These are phyloP conservation scores for Stemphylium beticola DNA, from an alignment of 2,329 filamentous ascomycete genomes.

Conservation along the genomic window DNA sequence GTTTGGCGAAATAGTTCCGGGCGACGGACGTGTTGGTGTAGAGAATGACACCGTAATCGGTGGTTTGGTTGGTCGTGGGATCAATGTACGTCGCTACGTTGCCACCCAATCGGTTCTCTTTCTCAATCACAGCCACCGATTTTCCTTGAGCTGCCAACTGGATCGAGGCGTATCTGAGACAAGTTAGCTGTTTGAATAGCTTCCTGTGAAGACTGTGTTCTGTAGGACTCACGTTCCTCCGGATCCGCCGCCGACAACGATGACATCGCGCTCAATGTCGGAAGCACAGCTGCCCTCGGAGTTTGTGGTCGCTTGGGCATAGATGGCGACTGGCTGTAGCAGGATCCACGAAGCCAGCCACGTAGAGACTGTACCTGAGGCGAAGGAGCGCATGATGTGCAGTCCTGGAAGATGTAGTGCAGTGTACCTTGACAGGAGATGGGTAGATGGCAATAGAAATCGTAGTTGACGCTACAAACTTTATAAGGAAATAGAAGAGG, in stretches of 20 bases:
- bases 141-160: not conserved
- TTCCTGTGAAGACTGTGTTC: not conserved
- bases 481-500: not conserved
- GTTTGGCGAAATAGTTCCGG: not conserved
- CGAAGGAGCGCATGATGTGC: not conserved
- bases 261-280: constrained; percentile 2
- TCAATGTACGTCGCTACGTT: constrained; percentile 5
- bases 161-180: constrained; percentile 1
- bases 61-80: not conserved
- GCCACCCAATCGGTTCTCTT: constrained; percentile 2
- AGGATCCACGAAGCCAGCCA: not conserved
- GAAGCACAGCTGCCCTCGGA: not conserved
- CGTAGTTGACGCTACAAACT: not conserved
- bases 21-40: constrained; percentile 1
- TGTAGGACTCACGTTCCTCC: not conserved
- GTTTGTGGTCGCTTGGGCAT: too few relatives aligned
- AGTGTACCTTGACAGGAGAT: not conserved
- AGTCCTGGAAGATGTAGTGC: not conserved
- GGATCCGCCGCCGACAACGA: constrained; percentile 3
- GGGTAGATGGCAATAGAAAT: not conserved
- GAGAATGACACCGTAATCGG: constrained; percentile 2
- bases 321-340: not conserved
- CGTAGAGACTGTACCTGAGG: not conserved
- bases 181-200: not conserved
- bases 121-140: constrained; percentile 3